Evolutionary conservation across 2,329 filamentous ascomycete genomes (phyloP).

Genomic region (Stachybotrys elegans): DNA sequence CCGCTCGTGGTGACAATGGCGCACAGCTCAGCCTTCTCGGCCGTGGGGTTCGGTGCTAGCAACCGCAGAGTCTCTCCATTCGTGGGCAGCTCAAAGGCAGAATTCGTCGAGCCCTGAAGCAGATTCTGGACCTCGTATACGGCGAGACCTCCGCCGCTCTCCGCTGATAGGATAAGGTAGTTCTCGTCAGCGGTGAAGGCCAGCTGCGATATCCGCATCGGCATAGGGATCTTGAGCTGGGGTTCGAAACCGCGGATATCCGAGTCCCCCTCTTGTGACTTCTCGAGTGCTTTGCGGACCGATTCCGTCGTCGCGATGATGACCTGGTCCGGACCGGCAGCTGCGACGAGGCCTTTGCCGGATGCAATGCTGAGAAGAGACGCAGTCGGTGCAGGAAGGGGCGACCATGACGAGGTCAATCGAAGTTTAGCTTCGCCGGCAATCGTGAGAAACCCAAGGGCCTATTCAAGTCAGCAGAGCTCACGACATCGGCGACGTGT

Average conservation of each 20-base stretch:
- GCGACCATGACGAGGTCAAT: conserved; percentile 73
- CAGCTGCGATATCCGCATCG: conserved; percentile 77
- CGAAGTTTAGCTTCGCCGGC: conserved; percentile 78
- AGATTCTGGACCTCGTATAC: conserved; percentile 74
- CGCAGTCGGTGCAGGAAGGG: conserved; percentile 68
- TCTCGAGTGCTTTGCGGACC: conserved; percentile 69
- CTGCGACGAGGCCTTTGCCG: conserved; percentile 74
- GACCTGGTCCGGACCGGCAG: conserved; percentile 76
- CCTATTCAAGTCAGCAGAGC: conserved; percentile 34
- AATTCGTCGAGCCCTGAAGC: conserved; percentile 58
- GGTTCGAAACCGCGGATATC: conserved; percentile 68
- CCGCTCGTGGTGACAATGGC: conserved; percentile 77
- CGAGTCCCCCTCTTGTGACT: conserved; percentile 52
- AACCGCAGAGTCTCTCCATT: conserved; percentile 69
- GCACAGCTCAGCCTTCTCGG: conserved; percentile 67
- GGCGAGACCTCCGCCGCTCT: conserved; percentile 73
- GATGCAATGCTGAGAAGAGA: conserved; percentile 83
- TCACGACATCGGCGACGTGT: conserved; percentile 7
- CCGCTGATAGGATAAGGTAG: conserved; percentile 76
- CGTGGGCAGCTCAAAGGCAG: conserved; percentile 72
- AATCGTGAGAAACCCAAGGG: conserved; percentile 75
- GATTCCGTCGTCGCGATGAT: conserved; percentile 72
- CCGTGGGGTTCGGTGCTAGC: conserved; percentile 74
- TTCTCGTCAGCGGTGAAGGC: conserved; percentile 87
- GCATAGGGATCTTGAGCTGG: conserved; percentile 66